Percentiles rank a stretch among this genome's conserved stretches.
These are phyloP conservation scores for Sonneratia caseolaris DNA, from an alignment of 345 rosid genomes.

Conservation along the genomic window DNA sequence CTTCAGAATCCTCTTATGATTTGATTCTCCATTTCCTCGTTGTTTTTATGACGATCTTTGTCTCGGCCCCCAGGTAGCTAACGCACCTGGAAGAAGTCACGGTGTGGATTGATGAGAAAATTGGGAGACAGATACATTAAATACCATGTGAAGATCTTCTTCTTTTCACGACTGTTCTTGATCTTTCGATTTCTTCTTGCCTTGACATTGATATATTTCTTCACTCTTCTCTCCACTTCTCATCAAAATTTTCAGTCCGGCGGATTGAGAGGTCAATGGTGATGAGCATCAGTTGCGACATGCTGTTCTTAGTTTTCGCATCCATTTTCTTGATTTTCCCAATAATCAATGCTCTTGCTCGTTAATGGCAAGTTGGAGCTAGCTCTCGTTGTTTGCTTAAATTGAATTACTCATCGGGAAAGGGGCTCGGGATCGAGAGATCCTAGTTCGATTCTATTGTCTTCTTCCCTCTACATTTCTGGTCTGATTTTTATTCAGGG, in stretches of 20 bases:
- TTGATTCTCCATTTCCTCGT: slow-evolving; percentile 1
- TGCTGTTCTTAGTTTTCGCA: slow-evolving; percentile 2
- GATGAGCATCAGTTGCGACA: slow-evolving; percentile 15
- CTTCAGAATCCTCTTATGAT: background rate
- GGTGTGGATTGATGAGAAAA: slow-evolving; percentile 21
- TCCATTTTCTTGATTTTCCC: background rate
- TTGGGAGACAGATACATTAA: slow-evolving; percentile 13
- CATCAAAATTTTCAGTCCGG: background rate
- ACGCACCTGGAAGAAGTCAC: slow-evolving; percentile 12
- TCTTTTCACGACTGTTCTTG: background rate
- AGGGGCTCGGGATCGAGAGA: too few relatives aligned
- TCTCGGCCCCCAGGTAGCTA: background rate
- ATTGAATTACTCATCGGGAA: too few relatives aligned
- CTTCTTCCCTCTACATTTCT: too few relatives aligned
- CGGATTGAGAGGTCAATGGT: background rate
- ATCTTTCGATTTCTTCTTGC: background rate
- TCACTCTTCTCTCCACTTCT: background rate
- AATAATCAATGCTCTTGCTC: background rate
- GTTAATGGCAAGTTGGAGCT: background rate
- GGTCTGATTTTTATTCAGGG: too few relatives aligned
- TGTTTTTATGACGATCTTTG: background rate
- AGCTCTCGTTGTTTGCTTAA: background rate
- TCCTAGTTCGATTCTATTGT: too few relatives aligned
- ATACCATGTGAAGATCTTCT: background rate
- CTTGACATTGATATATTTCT: background rate